Base-by-base conservation (phyloP, 257 asterid genomes). In the Leptodermis oblonga region DNA sequence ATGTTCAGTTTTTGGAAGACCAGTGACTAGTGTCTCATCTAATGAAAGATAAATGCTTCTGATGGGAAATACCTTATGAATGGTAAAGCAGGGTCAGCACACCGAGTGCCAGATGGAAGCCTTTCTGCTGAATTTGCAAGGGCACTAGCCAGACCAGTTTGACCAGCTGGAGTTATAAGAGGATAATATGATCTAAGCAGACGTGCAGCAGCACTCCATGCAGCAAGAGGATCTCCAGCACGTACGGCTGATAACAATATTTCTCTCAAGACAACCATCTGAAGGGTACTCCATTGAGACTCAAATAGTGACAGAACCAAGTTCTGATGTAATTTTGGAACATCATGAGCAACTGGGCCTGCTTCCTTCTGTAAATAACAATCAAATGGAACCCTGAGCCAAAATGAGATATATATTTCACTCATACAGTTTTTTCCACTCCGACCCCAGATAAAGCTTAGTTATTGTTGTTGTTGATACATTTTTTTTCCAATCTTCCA, bases 141-240 rank as follows among this genome's bases (percentile, higher is more conserved):
- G 26, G 99, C 95, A 77, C 82, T 82, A 63, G 95, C 93, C 71
- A 93, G 88, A 43, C 99, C 99, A 80, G 89, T 87, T 86, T 93
- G 99, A 74, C 96, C 99, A 63, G 96, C 90, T 46, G 99, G 99
- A 60, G 99, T 93, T 65, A 93, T 93, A 46, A 93, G 83, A 66
- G 99, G 99, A 87, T 93, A 93, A 68, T 93, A 93, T 62, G 97
- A 93, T 82, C 99, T 87, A 73, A 93, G 94, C 46, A 93, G 74
- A 61, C 99, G 97, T 72, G 97, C 97, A 74, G 99, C 95, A 61
- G 99, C 99, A 86, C 99, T 93, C 99, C 99, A 93, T 68, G 99
- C 99, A 69, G 97, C 94, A 77, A 88, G 96, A 63, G 99, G 99
- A 80, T 93, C 99, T 69, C 99, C 99, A 0, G 97, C 97, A 73